A percentile compares a stretch with the other conserved stretches of the same genome.
These are phyloP conservation scores for Alternaria hordeiaustralica DNA, from an alignment of 2,329 filamentous ascomycete genomes.

Conservation along the genomic window DNA sequence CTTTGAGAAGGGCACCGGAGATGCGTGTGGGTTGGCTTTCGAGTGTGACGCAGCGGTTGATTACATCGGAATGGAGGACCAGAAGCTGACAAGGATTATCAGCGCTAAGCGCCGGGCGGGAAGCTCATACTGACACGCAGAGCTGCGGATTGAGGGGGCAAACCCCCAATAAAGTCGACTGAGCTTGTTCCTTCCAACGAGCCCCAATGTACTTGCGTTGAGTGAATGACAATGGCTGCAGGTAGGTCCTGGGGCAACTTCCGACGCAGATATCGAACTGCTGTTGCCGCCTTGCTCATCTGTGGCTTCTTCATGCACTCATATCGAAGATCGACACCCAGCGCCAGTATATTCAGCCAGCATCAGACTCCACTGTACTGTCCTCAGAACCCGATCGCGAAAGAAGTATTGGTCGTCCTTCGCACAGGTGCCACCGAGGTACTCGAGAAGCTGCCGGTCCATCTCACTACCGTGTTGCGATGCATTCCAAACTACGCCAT, in stretches of 20 bases:
- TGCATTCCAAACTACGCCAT: slow-evolving; percentile 42
- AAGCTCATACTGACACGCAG: not conserved
- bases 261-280: slow-evolving; percentile 3
- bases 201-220: not conserved
- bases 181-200: not conserved
- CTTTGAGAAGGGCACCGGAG: not conserved
- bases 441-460: slow-evolving; percentile 58
- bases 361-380: not conserved
- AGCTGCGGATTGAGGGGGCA: not conserved
- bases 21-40: not conserved
- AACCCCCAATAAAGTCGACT: not conserved
- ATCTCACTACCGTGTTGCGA: slow-evolving; percentile 41
- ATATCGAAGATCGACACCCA: not conserved
- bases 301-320: slow-evolving; percentile 7
- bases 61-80: not conserved
- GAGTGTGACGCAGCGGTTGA: not conserved
- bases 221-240: not conserved
- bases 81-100: not conserved
- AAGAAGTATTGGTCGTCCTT: slow-evolving; percentile 59
- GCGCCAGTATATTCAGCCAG: not conserved
- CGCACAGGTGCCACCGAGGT: slow-evolving; percentile 64
- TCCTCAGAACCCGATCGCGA: not conserved
- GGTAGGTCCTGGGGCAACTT: not conserved
- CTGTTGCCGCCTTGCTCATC: not conserved
- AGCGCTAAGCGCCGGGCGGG: not conserved